Evolutionary conservation across 129 eudicot species (phyloP), one percentile per base, ranked within the genome.

Genomic region (sunflower (Helianthus annuus)): DNA sequence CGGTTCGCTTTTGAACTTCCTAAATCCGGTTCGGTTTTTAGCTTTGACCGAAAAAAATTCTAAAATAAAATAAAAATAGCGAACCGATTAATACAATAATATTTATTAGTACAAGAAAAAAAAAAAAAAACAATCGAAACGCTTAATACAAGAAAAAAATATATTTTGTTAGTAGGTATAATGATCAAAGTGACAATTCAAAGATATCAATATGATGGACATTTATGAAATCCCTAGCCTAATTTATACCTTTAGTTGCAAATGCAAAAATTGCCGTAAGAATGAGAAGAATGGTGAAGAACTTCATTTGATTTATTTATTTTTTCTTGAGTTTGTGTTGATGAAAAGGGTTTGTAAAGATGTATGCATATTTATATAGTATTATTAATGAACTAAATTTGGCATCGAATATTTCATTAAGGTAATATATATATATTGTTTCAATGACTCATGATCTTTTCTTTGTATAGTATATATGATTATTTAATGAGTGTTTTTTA

Each of bases 271-370:
- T 22, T 48, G 66, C 14, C 5, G 57, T 27, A 24, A 75, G 72
- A 66, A 75, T 10, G 2, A 65, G 32, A 53, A 75, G 79, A 54
- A 65, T 46, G 19, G 54, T 52, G 48, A 75, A 53, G 42, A 65
- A 42, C 46, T 65, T 65, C 66, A 54, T 54, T 65, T 16, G 15
- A 13, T 34, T 65, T 22, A 40, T 10, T 6, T 19, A 19, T 14
- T 65, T 75, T 14, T 75, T 6, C 55, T 32, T 2, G 60, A 15
- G 15, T 64, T 51, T 38, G 40, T 48, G 36, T 36, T 4, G 49
- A 64, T 54, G 40, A 19, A 63, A 17, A 51, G n/a, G 14, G 58
- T 54, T 54, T 16, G 60, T 5, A 10, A 1, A 7, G 4, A 19
- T 19, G 22, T 19, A 19, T 19, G 12, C 6, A 17, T 16, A 16